A percentile compares a stretch with the other conserved stretches of the same genome.
Conservation (phyloP, 129 eudicot species). For the Helianthus tuberosus region DNA sequence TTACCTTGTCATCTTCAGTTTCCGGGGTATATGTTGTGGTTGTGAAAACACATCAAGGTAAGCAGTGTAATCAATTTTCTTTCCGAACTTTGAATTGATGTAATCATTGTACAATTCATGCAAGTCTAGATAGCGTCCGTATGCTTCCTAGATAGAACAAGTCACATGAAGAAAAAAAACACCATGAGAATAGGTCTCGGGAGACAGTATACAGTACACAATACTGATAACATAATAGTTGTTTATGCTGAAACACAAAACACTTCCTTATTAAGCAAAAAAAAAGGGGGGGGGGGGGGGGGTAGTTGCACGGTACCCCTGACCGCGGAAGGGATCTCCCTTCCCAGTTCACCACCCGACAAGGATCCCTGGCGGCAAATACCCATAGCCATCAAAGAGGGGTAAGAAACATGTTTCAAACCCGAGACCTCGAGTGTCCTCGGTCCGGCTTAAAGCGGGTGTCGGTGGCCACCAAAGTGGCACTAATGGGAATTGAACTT, state of each 20-base stretch:
- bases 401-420: no score
- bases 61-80: constrained; percentile 69
- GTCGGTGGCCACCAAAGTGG: no score
- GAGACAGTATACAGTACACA: not conserved
- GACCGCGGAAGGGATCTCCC: no score
- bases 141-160: constrained; percentile 70
- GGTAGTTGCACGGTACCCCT: no score
- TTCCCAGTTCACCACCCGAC: no score
- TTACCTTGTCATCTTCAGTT: constrained; percentile 77
- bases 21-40: constrained; percentile 67
- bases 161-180: not conserved
- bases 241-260: not conserved
- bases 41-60: constrained; percentile 81
- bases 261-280: constrained; percentile 7
- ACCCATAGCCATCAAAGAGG: no score
- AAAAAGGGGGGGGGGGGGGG: no score
- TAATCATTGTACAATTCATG: constrained; percentile 83
- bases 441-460: no score
- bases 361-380: no score
- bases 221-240: not conserved
- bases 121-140: constrained; percentile 90
- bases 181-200: constrained; percentile 6
- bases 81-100: constrained; percentile 86
- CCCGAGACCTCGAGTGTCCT: no score
- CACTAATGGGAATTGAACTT: no score